Percentiles rank a stretch among this genome's conserved stretches.
Conservation (phyloP, 148 eudicot genomes). For the Rhododendron ovatum region DNA sequence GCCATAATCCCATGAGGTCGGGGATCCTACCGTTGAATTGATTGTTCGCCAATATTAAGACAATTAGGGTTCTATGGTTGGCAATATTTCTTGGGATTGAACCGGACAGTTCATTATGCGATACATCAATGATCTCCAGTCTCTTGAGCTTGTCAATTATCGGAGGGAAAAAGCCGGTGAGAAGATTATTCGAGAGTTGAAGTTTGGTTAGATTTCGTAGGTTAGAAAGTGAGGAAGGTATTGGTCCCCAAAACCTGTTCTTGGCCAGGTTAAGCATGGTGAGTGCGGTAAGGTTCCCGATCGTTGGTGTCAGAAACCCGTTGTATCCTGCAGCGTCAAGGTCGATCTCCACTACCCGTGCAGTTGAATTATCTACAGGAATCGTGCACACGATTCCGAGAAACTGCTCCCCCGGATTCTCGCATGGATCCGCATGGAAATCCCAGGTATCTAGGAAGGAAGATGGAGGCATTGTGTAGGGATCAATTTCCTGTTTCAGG, state of each 20-base stretch:
- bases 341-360: conserved; percentile 39
- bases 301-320: conserved; percentile 47
- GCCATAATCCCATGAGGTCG: conserved; percentile 50
- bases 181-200: conserved; percentile 41
- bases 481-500: conserved; percentile 47
- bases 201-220: conserved; percentile 46
- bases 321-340: conserved; percentile 60
- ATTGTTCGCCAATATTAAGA: conserved; percentile 42
- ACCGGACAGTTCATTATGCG: conserved; percentile 53
- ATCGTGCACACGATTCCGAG: conserved; percentile 55
- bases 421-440: conserved; percentile 63
- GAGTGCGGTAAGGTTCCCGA: conserved; percentile 63
- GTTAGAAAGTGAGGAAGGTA: conserved; percentile 37
- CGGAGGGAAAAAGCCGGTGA: conserved; percentile 45
- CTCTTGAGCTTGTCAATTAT: conserved; percentile 33
- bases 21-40: conserved; percentile 56
- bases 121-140: conserved; percentile 45
- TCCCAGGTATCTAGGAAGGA: conserved; percentile 55
- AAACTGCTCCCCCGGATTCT: conserved; percentile 46
- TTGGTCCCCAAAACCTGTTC: conserved; percentile 67
- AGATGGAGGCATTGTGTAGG: conserved; percentile 42
- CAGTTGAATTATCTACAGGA: conserved; percentile 41
- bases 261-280: conserved; percentile 42
- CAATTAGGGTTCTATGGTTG: conserved; percentile 26
- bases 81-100: conserved; percentile 41